Percentiles rank a stretch among this genome's conserved stretches.
These are phyloP conservation scores for Otatea glauca DNA, from an alignment of 176 grass and related monocot species.

Conservation along the genomic window DNA sequence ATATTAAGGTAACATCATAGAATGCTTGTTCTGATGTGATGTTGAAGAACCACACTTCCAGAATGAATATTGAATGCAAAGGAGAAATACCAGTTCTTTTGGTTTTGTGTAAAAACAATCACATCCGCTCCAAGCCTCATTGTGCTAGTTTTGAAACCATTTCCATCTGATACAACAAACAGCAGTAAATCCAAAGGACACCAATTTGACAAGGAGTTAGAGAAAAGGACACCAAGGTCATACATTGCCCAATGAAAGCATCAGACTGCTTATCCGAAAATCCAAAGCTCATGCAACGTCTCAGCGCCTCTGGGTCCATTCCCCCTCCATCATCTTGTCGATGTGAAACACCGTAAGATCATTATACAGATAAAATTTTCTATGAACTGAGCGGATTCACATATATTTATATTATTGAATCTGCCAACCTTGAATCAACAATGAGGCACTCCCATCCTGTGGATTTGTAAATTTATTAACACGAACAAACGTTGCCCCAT, in stretches of 20 bases:
- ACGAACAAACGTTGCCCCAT: slow-evolving; percentile 77
- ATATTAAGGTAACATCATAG: slow-evolving; percentile 20
- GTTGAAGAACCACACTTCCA: slow-evolving; percentile 27
- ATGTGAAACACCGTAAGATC: slow-evolving; percentile 38
- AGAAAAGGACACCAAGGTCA: slow-evolving; percentile 24
- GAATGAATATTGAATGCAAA: background rate
- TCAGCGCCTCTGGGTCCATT: slow-evolving; percentile 81
- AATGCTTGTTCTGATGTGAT: slow-evolving; percentile 35
- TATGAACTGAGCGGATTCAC: slow-evolving; percentile 19
- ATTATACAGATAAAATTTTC: slow-evolving; percentile 23
- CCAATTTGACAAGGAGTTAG: slow-evolving; percentile 44
- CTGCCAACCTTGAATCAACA: slow-evolving; percentile 79
- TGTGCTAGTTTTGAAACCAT: slow-evolving; percentile 99
- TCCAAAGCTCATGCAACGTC: slow-evolving; percentile 94
- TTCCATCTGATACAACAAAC: slow-evolving; percentile 79
- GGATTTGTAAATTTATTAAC: slow-evolving; percentile 66
- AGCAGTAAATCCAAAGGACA: slow-evolving; percentile 48
- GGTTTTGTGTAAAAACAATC: slow-evolving; percentile 84
- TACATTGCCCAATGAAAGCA: slow-evolving; percentile 96
- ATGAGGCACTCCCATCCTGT: slow-evolving; percentile 55
- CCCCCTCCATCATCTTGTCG: slow-evolving; percentile 94
- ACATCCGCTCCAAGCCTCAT: slow-evolving; percentile 98
- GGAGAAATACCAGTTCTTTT: slow-evolving; percentile 59
- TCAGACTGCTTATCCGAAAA: slow-evolving; percentile 97
- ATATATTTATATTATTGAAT: slow-evolving; percentile 37